A percentile compares a stretch with the other conserved stretches of the same genome.
phyloP scores from a whole-genome alignment of 352 stramenopile genomes.

The Phytophthora nicotianae region DNA sequence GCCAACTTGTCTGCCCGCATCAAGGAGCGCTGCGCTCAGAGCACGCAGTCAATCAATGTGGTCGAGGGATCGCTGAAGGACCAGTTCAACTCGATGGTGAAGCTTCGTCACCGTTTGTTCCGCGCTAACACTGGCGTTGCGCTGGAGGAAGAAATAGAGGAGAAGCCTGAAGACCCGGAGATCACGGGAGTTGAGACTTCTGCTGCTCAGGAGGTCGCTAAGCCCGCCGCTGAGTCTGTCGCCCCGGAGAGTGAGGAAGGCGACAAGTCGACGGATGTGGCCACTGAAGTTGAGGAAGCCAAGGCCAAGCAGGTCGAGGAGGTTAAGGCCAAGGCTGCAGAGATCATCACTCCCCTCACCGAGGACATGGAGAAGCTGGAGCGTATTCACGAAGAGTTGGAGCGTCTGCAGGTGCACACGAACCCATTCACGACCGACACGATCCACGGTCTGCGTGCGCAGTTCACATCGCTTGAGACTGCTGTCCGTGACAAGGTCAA shows the following conservation, averaged over 20 bases:
- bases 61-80: slow-evolving; percentile 77
- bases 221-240: slow-evolving; percentile 18
- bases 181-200: slow-evolving; percentile 36
- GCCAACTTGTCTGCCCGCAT: slow-evolving; percentile 72
- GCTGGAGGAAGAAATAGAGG: slow-evolving; percentile 47
- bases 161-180: slow-evolving; percentile 40
- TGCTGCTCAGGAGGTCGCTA: slow-evolving; percentile 15
- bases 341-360: slow-evolving; percentile 54
- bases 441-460: slow-evolving; percentile 84
- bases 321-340: slow-evolving; percentile 32
- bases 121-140: slow-evolving; percentile 54
- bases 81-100: slow-evolving; percentile 82
- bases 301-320: slow-evolving; percentile 32
- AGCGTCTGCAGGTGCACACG: slow-evolving; percentile 83
- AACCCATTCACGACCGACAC: slow-evolving; percentile 92
- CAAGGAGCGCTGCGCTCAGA: slow-evolving; percentile 76
- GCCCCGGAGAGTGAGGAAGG: slow-evolving; percentile 37
- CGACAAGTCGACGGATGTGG: slow-evolving; percentile 29
- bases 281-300: slow-evolving; percentile 11
- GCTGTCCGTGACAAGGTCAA: slow-evolving; percentile 85
- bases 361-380: slow-evolving; percentile 87
- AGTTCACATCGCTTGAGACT: slow-evolving; percentile 84
- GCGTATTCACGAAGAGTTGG: slow-evolving; percentile 81
- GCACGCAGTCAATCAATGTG: slow-evolving; percentile 81
- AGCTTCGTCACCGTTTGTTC: slow-evolving; percentile 73